These are phyloP conservation scores for Fraxinus pennsylvanica DNA, from an alignment of 257 asterid genomes.

Conservation along the genomic window DNA sequence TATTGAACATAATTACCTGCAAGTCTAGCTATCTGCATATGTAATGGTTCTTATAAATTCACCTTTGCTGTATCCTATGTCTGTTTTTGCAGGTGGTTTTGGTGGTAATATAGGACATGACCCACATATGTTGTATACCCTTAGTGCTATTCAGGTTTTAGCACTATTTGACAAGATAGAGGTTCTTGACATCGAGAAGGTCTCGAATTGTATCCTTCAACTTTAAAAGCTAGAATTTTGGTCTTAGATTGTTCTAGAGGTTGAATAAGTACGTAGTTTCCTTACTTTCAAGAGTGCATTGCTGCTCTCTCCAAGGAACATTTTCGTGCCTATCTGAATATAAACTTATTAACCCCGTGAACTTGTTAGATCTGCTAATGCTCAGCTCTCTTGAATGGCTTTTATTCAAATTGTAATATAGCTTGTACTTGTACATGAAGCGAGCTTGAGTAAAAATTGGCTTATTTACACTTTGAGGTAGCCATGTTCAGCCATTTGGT, in stretches of 20 bases:
- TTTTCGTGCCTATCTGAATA: not conserved
- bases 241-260: not conserved
- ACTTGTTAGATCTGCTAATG: not conserved
- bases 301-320: not conserved
- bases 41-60: constrained; percentile 10
- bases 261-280: not conserved
- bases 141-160: constrained; percentile 89
- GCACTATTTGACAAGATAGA: constrained; percentile 80
- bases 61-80: not conserved
- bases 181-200: constrained; percentile 75
- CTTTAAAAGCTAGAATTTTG: constrained; percentile 1
- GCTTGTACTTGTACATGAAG: not conserved
- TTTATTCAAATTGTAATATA: not conserved
- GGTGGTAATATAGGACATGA: constrained; percentile 96
- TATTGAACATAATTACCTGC: not conserved
- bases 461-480: not conserved
- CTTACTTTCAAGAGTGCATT: not conserved
- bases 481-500: not conserved
- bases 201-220: constrained; percentile 73
- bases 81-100: constrained; percentile 68
- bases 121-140: constrained; percentile 81
- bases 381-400: not conserved
- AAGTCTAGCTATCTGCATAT: constrained; percentile 5
- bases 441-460: not conserved
- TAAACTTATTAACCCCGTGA: no score